A percentile compares a stretch with the other conserved stretches of the same genome.
These are phyloP conservation scores for Cladosporium sp. DNA, from an alignment of 2,329 filamentous ascomycete genomes.

Conservation along the genomic window DNA sequence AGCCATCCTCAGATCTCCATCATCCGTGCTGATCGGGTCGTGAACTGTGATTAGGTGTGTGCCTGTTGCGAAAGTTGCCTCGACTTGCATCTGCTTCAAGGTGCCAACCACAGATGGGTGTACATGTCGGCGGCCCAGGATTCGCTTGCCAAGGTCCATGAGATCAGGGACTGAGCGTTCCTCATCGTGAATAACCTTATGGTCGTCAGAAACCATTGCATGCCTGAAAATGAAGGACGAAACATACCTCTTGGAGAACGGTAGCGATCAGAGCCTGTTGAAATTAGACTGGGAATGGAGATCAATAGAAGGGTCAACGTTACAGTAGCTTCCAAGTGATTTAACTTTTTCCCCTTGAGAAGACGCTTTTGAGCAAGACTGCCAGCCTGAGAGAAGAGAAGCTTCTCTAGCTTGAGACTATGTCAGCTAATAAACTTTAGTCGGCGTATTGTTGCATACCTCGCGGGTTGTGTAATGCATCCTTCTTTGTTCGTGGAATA, in stretches of 20 bases:
- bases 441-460: not conserved
- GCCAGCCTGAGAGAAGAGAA: slow-evolving; percentile 85
- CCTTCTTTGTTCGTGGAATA: not conserved
- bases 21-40: slow-evolving; percentile 80
- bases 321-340: slow-evolving; percentile 77
- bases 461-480: not conserved
- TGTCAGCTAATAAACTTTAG: not conserved
- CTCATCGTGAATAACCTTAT: slow-evolving; percentile 97
- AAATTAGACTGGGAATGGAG: not conserved
- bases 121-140: slow-evolving; percentile 92
- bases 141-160: slow-evolving; percentile 85
- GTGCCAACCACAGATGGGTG: slow-evolving; percentile 77
- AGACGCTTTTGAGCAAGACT: slow-evolving; percentile 83
- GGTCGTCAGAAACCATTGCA: slow-evolving; percentile 59
- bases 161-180: slow-evolving; percentile 88
- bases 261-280: not conserved
- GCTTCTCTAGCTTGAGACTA: slow-evolving; percentile 78
- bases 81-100: slow-evolving; percentile 83
- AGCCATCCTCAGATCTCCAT: slow-evolving; percentile 82
- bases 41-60: slow-evolving; percentile 95
- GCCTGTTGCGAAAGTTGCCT: slow-evolving; percentile 87
- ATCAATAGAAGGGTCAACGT: slow-evolving; percentile 70
- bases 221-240: not conserved
- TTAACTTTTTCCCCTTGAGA: slow-evolving; percentile 82
- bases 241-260: not conserved